Base-by-base conservation (phyloP, 441 rosid species). In the Macaranga tanarius region DNA sequence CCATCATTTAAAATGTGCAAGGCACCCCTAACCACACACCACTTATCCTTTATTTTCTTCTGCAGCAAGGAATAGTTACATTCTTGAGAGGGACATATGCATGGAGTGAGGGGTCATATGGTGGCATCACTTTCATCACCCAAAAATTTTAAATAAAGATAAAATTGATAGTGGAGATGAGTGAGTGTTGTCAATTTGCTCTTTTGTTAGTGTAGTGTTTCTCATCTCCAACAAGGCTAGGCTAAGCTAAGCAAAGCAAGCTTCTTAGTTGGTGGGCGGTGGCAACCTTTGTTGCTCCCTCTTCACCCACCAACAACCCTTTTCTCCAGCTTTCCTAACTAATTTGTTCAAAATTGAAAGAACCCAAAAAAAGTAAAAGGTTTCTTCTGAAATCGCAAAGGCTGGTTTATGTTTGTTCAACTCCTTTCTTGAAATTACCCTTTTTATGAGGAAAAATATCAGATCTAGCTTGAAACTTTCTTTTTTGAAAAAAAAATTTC, bases 241-340 rank as follows among this genome's bases (percentile, higher is more conserved):
- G 38, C 38, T 31, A 31, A 31, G 38, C 38, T 31, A 31, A 31
- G 38, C 38, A 2, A 31, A 31, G 5, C 38, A 23, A 45, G 55
- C 40, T 50, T 50, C 58, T 40, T 17, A 10, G 50, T 51, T 73
- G 71, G 69, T 78, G 77, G 77, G 60, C 77, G n/a, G n/a, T n/a
- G n/a, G n/a, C 75, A 48, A 69, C 69, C 0, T 63, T 25, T 65
- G 4, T 42, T 73, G 81, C 63, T 60, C 48, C 77, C 77, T 65
- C 48, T 69, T 26, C 64, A 57, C 64, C 75, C 68, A 31, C 50
- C 80, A 50, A 45, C 1, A 15, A 31, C 58, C 47, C 0, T 22
- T 57, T 16, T 3, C 22, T 50, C 5, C 2, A 0, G 23, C 0
- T 47, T 8, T 25, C 2, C 13, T 65, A 31, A 31, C 38, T 20